Conservation (phyloP, 148 eudicot species). For the Heliamphora exappendiculata region DNA sequence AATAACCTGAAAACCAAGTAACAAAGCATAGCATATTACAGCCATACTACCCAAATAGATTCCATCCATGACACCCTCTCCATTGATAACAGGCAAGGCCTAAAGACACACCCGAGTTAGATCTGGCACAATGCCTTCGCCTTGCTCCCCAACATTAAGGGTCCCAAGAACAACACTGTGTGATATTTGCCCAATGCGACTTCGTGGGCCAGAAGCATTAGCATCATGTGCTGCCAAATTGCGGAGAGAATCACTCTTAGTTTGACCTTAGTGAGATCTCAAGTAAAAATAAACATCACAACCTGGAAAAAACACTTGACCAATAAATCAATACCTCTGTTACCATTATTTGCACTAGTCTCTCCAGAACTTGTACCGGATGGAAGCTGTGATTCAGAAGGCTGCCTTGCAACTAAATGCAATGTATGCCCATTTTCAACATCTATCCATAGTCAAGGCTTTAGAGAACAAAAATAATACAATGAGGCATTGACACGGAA, state of each 20-base stretch:
- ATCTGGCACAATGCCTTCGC: slow-evolving; percentile 65
- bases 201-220: slow-evolving; percentile 47
- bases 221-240: slow-evolving; percentile 50
- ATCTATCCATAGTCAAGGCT: slow-evolving; percentile 50
- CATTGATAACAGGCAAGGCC: neutral
- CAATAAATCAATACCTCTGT: slow-evolving; percentile 31
- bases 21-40: neutral
- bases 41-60: neutral
- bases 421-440: slow-evolving; percentile 85
- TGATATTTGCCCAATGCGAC: slow-evolving; percentile 69
- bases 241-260: neutral
- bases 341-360: slow-evolving; percentile 30
- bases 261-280: neutral
- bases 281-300: slow-evolving; percentile 1
- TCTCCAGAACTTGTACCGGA: slow-evolving; percentile 37
- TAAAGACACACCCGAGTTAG: slow-evolving; percentile 55
- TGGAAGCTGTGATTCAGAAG: slow-evolving; percentile 54
- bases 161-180: slow-evolving; percentile 88
- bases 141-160: slow-evolving; percentile 69
- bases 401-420: slow-evolving; percentile 86
- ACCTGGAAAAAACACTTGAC: neutral
- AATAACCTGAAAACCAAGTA: slow-evolving; percentile 46
- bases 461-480: neutral
- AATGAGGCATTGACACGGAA: neutral
- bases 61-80: neutral